Evolutionary conservation across 148 eudicot genomes (phyloP).

Genomic region (Persicaria tinctoria): DNA sequence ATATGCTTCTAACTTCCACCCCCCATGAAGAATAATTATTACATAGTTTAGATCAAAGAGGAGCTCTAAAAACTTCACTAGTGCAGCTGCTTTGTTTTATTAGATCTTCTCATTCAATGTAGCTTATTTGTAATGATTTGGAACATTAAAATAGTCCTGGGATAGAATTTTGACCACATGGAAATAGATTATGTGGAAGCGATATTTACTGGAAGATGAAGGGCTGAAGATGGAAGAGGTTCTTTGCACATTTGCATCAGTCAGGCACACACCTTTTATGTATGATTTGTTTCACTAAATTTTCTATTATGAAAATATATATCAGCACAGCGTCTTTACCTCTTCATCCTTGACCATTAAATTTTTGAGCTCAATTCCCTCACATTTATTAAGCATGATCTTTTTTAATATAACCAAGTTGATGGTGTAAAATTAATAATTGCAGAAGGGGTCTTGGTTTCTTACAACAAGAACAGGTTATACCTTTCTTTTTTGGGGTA

Average conservation of each 20-base stretch:
- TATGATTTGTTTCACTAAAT: not conserved
- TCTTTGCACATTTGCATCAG: not conserved
- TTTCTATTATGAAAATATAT: not conserved
- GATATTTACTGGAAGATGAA: not conserved
- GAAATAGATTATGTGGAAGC: not conserved
- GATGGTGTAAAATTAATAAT: not conserved
- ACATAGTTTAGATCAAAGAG: not conserved
- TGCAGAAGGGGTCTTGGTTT: not conserved
- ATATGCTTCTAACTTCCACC: not conserved
- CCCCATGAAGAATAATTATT: not conserved
- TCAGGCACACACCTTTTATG: not conserved
- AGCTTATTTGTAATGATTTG: not conserved
- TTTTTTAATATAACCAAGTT: not conserved
- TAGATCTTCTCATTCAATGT: not conserved
- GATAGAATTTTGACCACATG: not conserved
- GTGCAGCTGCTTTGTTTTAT: not conserved
- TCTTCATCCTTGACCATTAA: not conserved
- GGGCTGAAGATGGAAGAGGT: not conserved
- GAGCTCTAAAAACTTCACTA: not conserved
- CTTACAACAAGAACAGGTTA: not conserved
- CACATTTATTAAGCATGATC: not conserved
- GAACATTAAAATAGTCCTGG: not conserved
- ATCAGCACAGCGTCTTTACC: not conserved
- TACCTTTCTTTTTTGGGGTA: not conserved
- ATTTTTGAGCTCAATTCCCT: not conserved